Evolutionary conservation across 352 stramenopile species (phyloP), one percentile per base, ranked within the genome.

Genomic region (Phytopythium litorale): DNA sequence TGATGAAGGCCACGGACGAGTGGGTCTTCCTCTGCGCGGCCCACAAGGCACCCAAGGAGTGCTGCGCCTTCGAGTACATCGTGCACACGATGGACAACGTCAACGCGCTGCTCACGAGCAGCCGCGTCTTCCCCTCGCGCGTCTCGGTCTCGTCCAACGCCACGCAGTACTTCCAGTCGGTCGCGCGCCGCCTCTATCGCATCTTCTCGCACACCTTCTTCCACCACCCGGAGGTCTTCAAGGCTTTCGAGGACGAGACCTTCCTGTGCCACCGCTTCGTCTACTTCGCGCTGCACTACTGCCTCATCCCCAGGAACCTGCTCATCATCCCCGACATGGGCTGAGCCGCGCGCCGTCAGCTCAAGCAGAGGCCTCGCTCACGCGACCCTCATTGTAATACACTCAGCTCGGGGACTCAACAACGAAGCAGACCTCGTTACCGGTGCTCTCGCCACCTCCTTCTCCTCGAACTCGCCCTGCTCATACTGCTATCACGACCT

Each of bases 131-230:
- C 58, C 84, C 84, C 12, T 91, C 80, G 49, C 81, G 84, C 25
- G 81, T 91, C 28, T 83, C 78, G 40, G 87, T 93, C 67, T 88
- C 74, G 46, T 85, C 78, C 32, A 91, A 90, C 61, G 84, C 81
- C 35, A 89, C 81, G 65, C 84, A 93, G 72, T 93, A 93, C 71
- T 93, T 93, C 63, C 84, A 93, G 72, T 90, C 79, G n/a, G 84
- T 91, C 46, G 84, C 84, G 33, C 70, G 84, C 6, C 77, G 84
- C 15, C 72, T 93, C 28, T 93, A 93, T 68, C 84, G 84, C 56
- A 91, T 93, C 67, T 93, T 93, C 71, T 91, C 81, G 48, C 84
- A 93, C 79, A 89, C 84, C 59, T 91, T 75, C 66, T 93, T 93
- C 65, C 84, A 93, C 60, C 84, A 93, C 66, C 72, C 76, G 0